Base-by-base conservation (phyloP, 805 yeast species). In the Ascoidea tarda region DNA sequence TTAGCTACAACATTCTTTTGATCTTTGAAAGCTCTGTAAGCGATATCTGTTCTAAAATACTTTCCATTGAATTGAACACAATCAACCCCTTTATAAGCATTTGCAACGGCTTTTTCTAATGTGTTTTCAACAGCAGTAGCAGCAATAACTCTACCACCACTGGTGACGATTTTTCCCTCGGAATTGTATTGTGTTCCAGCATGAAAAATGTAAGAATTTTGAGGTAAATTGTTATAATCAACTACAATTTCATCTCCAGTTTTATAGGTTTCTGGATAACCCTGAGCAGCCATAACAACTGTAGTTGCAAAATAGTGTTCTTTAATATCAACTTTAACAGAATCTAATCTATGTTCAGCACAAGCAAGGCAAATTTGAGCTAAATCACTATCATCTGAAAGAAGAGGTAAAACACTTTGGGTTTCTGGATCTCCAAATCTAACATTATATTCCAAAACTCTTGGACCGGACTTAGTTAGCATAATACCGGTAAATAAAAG, bases 351-450 rank as follows among this genome's bases (percentile, higher is more conserved):
- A 68, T 85, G 95, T 66, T 91, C 96, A 48, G 93, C 96, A 58
- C 95, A 84, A 49, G 98, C 99, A 52, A 91, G 69, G 78, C 95
- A 79, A 49, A 93, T 81, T 68, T 90, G 88, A 49, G 96, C 93
- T 63, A 93, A 75, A 69, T 93, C 99, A n/a, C 96, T 83, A 52
- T 82, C 84, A 47, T 80, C 78, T 49, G 87, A 72, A 57, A 93
- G 72, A 63, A 93, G 75, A 21, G 97, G 96, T 63, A 93, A 73
- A 31, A 93, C 96, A 2, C 97, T 87, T 73, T 93, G 99, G 44
- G 98, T 93, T 71, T 93, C 99, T 59, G 99, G 99, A 67, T 93
- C 99, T 57, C 99, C 99, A 60, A 93, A 95, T 70, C 99, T 82
- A 51, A 95, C 98, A 61, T 93, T 93, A 70, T 95, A 93, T 69